Percentiles rank a stretch among this genome's conserved stretches.
Conservation (phyloP, 2,329 filamentous ascomycete genomes). For the Zasmidium citrigriseum region DNA sequence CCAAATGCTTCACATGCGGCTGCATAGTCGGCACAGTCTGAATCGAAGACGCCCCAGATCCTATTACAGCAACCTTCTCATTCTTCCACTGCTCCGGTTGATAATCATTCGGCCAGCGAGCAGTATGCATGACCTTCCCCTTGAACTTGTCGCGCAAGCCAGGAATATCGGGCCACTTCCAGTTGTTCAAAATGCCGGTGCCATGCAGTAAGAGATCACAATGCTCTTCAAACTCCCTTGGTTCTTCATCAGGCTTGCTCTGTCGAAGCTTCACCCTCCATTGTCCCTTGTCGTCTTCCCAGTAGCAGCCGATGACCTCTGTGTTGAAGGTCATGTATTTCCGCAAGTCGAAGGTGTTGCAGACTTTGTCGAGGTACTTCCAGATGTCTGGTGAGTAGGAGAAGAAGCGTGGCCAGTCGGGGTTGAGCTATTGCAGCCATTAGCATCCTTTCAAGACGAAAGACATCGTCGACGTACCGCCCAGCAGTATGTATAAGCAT, state of each 20-base stretch:
- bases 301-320: constrained; percentile 49
- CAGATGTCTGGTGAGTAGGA: constrained; percentile 50
- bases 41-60: constrained; percentile 47
- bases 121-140: constrained; percentile 46
- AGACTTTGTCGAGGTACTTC: constrained; percentile 52
- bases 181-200: constrained; percentile 41
- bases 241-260: constrained; percentile 35
- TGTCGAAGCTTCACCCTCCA: constrained; percentile 54
- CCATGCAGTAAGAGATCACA: constrained; percentile 48
- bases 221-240: constrained; percentile 44
- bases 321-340: constrained; percentile 57
- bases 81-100: constrained; percentile 47
- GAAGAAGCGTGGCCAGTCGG: constrained; percentile 52
- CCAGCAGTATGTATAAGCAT: not conserved
- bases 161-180: constrained; percentile 38
- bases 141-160: constrained; percentile 48
- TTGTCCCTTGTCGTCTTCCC: constrained; percentile 51
- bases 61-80: constrained; percentile 47
- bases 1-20: constrained; percentile 47
- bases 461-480: no score
- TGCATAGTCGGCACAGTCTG: constrained; percentile 52
- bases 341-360: constrained; percentile 49
- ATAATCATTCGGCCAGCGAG: constrained; percentile 49
- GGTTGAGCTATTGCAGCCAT: no score
- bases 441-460: no score